These are phyloP conservation scores for Chalaropsis ovoidea DNA, from an alignment of 2,329 filamentous ascomycete genomes.

Conservation along the genomic window DNA sequence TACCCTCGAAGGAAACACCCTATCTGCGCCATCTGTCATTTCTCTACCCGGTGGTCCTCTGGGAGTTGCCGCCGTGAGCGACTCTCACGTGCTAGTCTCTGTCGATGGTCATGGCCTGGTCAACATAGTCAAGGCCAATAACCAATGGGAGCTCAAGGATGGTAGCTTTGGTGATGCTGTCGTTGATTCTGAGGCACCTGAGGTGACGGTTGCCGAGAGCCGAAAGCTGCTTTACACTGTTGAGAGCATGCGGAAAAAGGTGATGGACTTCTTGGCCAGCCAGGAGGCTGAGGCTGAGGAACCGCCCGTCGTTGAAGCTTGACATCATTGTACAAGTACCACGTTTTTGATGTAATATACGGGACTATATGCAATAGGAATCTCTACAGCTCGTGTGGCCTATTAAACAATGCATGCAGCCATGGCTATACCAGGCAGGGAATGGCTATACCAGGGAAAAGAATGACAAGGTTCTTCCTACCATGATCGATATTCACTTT, in stretches of 20 bases:
- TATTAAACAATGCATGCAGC: too few relatives aligned
- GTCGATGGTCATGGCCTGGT: conserved; percentile 26
- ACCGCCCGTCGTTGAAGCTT: not conserved
- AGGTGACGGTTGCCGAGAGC: conserved; percentile 35
- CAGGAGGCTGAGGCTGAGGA: conserved; percentile 26
- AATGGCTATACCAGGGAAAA: too few relatives aligned
- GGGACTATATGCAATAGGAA: too few relatives aligned
- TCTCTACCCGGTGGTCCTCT: conserved; percentile 27
- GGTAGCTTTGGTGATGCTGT: conserved; percentile 26
- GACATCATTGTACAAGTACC: not conserved
- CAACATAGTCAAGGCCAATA: conserved; percentile 22
- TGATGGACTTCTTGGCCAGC: conserved; percentile 27
- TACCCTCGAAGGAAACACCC: conserved; percentile 43
- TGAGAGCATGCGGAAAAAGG: conserved; percentile 41
- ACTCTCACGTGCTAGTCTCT: conserved; percentile 34
- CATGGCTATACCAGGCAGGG: too few relatives aligned
- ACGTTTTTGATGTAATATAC: not conserved
- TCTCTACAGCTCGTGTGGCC: too few relatives aligned
- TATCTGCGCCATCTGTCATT: conserved; percentile 39
- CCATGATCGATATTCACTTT: too few relatives aligned
- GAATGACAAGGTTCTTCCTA: too few relatives aligned
- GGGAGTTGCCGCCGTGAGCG: conserved; percentile 33
- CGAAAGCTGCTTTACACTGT: conserved; percentile 38
- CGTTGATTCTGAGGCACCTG: conserved; percentile 29
- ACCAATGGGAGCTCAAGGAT: conserved; percentile 6